A percentile compares a stretch with the other conserved stretches of the same genome.
These are phyloP conservation scores for Nakazawaea ernobii DNA, from an alignment of 805 yeast species.

Conservation along the genomic window DNA sequence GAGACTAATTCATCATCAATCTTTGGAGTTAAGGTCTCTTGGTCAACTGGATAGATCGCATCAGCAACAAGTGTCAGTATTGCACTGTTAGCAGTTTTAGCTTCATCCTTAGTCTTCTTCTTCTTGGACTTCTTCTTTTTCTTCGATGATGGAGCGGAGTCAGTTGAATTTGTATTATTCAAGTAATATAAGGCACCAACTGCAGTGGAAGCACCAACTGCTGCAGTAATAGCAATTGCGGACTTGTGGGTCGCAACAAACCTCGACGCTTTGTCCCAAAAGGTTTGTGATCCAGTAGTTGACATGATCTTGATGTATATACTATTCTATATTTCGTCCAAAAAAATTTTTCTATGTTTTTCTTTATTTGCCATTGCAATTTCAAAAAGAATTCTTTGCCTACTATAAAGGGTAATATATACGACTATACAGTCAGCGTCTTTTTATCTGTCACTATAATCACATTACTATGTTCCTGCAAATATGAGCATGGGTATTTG, in stretches of 20 bases:
- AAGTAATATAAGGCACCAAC: constrained; percentile 41
- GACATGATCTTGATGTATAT: constrained; percentile 1
- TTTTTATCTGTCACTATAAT: constrained; percentile 41
- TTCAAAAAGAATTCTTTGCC: background rate
- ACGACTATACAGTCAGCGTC: constrained; percentile 25
- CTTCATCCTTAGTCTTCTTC: constrained; percentile 30
- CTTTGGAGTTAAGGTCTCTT: constrained; percentile 50
- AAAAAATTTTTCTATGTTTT: background rate
- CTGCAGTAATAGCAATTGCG: constrained; percentile 43
- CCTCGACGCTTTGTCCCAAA: constrained; percentile 18
- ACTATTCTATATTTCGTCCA: background rate
- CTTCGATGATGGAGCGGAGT: constrained; percentile 15
- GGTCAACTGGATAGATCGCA: constrained; percentile 44
- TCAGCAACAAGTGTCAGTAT: constrained; percentile 18
- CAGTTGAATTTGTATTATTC: constrained; percentile 20
- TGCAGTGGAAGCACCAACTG: constrained; percentile 45
- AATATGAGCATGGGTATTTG: constrained; percentile 42
- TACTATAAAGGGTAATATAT: constrained; percentile 2
- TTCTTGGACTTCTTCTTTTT: constrained; percentile 38
- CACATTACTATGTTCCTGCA: constrained; percentile 41
- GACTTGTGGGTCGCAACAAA: constrained; percentile 45
- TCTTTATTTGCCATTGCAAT: background rate
- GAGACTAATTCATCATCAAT: constrained; percentile 41
- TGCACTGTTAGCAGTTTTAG: background rate
- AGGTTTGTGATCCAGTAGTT: constrained; percentile 4